phyloP scores from a whole-genome alignment of 257 asterid genomes.

The Nicotiana benthamiana region DNA sequence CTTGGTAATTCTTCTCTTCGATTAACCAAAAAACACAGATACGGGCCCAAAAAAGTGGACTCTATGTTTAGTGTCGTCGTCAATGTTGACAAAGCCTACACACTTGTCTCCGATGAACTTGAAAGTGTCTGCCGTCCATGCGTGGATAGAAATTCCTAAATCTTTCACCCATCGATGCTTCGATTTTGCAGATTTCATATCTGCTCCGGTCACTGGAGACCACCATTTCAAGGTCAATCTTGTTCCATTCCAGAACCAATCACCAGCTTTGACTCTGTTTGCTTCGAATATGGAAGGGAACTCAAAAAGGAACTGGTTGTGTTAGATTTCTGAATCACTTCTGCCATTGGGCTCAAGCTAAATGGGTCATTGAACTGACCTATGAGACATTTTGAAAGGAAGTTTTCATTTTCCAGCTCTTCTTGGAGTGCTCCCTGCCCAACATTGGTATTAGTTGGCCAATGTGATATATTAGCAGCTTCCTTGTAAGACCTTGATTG shows the following conservation, averaged over 20 bases:
- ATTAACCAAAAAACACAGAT: no score
- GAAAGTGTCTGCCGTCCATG: no score
- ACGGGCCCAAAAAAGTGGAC: no score
- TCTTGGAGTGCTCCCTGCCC: neutral
- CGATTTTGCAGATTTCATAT: neutral
- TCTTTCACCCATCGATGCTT: neutral
- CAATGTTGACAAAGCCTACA: no score
- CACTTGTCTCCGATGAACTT: no score
- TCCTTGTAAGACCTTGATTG: neutral
- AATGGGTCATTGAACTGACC: neutral
- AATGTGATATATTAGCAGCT: neutral
- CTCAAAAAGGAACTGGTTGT: neutral
- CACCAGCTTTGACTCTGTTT: neutral
- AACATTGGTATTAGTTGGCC: neutral
- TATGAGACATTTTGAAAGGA: neutral
- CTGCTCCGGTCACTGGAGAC: neutral
- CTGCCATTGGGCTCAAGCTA: neutral
- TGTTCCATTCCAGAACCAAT: neutral
- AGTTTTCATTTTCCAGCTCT: neutral
- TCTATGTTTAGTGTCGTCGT: no score
- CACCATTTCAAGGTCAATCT: neutral
- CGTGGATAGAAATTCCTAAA: neutral
- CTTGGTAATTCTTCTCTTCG: no score
- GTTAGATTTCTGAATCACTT: neutral
- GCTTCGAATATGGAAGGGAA: neutral